Conservation (phyloP, 805 yeast species). For the Kodamaea leandrae region DNA sequence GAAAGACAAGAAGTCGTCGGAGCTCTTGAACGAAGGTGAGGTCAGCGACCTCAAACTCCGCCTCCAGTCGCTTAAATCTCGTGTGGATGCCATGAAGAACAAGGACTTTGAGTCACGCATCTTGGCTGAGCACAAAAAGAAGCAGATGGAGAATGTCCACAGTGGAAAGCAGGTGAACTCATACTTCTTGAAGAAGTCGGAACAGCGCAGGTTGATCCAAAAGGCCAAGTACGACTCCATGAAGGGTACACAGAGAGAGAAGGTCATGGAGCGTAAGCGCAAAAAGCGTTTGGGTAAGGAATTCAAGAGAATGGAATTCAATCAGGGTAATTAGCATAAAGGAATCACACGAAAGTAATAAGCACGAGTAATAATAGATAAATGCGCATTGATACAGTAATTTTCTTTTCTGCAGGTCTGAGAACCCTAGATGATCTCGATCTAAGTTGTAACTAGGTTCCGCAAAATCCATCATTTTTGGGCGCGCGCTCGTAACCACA, state of each 20-base stretch:
- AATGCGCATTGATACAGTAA: too few relatives aligned
- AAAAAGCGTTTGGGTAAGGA: constrained; percentile 83
- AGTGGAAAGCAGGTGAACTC: constrained; percentile 49
- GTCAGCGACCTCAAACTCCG: constrained; percentile 50
- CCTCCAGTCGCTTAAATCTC: constrained; percentile 63
- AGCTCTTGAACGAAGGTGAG: constrained; percentile 43
- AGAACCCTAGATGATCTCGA: too few relatives aligned
- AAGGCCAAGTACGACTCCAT: constrained; percentile 74
- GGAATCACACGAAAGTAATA: too few relatives aligned
- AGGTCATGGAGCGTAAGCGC: constrained; percentile 83
- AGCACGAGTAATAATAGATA: too few relatives aligned
- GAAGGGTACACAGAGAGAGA: constrained; percentile 71
- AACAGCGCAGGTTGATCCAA: constrained; percentile 69
- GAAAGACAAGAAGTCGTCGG: constrained; percentile 50
- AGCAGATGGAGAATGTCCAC: constrained; percentile 46
- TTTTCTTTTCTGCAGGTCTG: too few relatives aligned
- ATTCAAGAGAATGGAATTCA: constrained; percentile 52
- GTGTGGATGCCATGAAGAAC: constrained; percentile 65
- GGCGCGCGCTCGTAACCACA: too few relatives aligned
- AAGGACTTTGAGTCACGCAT: constrained; percentile 73
- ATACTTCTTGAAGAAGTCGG: constrained; percentile 64
- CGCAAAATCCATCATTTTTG: too few relatives aligned
- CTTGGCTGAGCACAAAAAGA: constrained; percentile 54
- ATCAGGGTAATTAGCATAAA: constrained; percentile 4
- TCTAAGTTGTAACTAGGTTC: too few relatives aligned